A percentile compares a stretch with the other conserved stretches of the same genome.
Evolutionary conservation across 192 early-diverging fungal genomes (phyloP).

Genomic region (Backusella psychrophila): DNA sequence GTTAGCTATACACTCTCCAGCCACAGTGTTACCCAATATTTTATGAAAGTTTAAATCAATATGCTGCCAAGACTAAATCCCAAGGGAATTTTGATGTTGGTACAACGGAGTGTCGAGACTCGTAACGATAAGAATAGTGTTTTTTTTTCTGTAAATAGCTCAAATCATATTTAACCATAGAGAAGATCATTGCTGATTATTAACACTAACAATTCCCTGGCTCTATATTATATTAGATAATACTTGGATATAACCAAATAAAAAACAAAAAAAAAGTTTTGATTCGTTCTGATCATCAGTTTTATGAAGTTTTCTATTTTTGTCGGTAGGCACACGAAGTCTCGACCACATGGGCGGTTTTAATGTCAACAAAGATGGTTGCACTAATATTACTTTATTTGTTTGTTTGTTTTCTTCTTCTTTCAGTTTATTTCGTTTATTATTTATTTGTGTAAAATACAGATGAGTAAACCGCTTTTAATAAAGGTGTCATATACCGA

Average conservation of each 20-base stretch:
- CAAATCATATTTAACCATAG: too few relatives aligned
- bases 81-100: background rate
- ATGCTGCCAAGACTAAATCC: background rate
- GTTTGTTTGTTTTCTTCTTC: background rate
- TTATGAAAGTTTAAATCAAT: background rate
- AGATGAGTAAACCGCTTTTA: background rate
- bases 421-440: background rate
- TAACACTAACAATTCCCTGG: too few relatives aligned
- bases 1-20: background rate
- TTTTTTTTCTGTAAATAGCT: too few relatives aligned
- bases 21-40: background rate
- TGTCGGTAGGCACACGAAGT: background rate
- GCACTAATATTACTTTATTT: background rate
- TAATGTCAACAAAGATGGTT: background rate
- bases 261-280: background rate
- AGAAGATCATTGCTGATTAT: too few relatives aligned
- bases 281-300: background rate
- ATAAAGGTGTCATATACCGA: too few relatives aligned
- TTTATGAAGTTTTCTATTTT: background rate
- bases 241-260: background rate
- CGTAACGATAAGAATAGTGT: too few relatives aligned
- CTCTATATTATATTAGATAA: background rate
- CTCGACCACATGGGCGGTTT: background rate
- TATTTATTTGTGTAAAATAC: background rate
- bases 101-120: background rate